Conservation (phyloP, 1,284 basidiomycete genomes). For the Athelia sp. region DNA sequence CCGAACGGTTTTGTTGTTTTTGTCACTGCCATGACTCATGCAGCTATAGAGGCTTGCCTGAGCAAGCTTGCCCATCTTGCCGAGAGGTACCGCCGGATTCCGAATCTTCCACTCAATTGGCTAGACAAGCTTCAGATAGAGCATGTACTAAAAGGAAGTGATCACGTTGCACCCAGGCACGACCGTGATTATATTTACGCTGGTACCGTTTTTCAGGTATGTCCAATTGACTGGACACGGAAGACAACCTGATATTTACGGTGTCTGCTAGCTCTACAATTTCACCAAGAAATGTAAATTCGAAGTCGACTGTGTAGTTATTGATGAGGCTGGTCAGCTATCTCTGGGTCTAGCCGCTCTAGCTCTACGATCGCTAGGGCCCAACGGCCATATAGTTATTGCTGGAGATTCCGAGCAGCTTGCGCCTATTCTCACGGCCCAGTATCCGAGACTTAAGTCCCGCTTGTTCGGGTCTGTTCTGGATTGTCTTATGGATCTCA, state of each 20-base stretch:
- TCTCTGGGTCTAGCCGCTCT: constrained; percentile 37
- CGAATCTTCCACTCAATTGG: constrained; percentile 32
- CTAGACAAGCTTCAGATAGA: constrained; percentile 32
- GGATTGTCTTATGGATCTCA: constrained; percentile 35
- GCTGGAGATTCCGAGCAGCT: constrained; percentile 49
- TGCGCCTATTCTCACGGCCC: constrained; percentile 40
- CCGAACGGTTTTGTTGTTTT: constrained; percentile 32
- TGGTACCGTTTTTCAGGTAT: constrained; percentile 43
- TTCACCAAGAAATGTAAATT: constrained; percentile 34
- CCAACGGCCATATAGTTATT: constrained; percentile 34
- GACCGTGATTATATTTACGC: constrained; percentile 30
- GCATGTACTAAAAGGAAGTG: constrained; percentile 32
- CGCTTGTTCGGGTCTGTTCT: constrained; percentile 43
- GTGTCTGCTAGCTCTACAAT: constrained; percentile 32
- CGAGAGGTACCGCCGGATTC: constrained; percentile 30
- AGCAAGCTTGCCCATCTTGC: constrained; percentile 33
- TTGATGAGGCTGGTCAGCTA: constrained; percentile 47
- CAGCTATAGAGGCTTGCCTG: constrained; percentile 41
- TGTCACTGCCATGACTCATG: constrained; percentile 45
- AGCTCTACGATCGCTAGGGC: constrained; percentile 34
- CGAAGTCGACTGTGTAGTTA: constrained; percentile 36
- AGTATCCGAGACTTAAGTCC: constrained; percentile 35
- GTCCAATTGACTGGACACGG: neutral
- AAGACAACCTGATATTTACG: neutral
- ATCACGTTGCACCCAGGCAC: constrained; percentile 24